Evolutionary conservation across 2,329 filamentous ascomycete species (phyloP), one percentile per base, ranked within the genome.

Genomic region (Daldinia sp.): DNA sequence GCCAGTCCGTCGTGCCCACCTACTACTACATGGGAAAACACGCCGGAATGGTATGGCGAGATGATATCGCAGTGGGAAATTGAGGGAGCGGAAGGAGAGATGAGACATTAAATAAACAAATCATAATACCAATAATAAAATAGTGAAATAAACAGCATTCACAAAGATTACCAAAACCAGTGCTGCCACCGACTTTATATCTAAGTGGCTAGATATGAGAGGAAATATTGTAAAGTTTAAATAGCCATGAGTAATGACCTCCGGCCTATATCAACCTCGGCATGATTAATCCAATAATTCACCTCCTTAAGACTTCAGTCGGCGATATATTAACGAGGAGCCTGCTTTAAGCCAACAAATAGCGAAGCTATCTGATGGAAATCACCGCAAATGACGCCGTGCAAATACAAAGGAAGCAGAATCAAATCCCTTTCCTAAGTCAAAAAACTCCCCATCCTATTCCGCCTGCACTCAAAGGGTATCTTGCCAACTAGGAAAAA

Each of bases 61-160:
- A 53, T 69, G 51, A 7, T 56, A 26, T 48, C 51, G 42, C 56
- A 61, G 18, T 69, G 67, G 67, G 67, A 62, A 23, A 37, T 37
- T 9, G 60, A 63, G n/a, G 50, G 30, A 4, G 37, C 54, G 2
- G 55, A 60, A 12, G 50, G 59, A 33, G 53, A 62, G 7, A 54
- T 54, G 41, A 61, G 37, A 59, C 6, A 10, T 33, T 54, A 26
- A 37, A 13, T 9, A 39, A 12, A 10, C 10, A 2, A 39, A 15
- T 15, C 13, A 39, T 33, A 9, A 57, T 56, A 60, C 20, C 28
- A 51, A 53, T n/a, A 26, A 10, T 20, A 56, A 48, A 28, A n/a
- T n/a, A 26, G 53, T n/a, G 2, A 41, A 54, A 33, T 5, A 42
- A 35, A 39, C 55, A 48, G 13, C 48, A 50, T 41, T 10, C 23